These are phyloP conservation scores for Penicillium maclennaniae DNA, from an alignment of 495 filamentous ascomycete species.

Conservation along the genomic window DNA sequence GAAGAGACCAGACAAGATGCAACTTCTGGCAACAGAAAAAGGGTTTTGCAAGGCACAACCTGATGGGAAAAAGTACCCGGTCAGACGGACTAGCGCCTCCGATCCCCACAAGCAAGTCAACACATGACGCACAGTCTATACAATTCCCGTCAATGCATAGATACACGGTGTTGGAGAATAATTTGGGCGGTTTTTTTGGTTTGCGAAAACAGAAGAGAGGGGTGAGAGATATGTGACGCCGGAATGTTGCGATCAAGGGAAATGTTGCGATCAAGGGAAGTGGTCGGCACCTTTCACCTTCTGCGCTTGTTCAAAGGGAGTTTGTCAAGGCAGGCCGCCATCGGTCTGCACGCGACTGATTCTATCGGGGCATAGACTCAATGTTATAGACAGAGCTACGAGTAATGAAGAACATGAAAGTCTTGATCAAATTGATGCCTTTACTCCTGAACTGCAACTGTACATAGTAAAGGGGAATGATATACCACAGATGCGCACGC, in stretches of 20 bases:
- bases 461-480: background rate
- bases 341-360: too few relatives aligned
- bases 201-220: background rate
- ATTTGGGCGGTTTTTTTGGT: background rate
- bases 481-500: constrained; percentile 3
- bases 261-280: background rate
- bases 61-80: constrained; percentile 4
- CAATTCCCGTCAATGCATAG: background rate
- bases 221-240: background rate
- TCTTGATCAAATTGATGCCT: constrained; percentile 2
- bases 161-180: too few relatives aligned
- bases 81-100: background rate
- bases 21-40: background rate
- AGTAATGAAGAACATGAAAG: background rate
- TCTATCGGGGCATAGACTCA: too few relatives aligned
- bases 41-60: background rate
- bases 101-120: background rate
- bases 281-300: background rate
- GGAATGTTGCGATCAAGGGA: background rate
- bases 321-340: too few relatives aligned
- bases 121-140: background rate
- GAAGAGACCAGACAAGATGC: background rate
- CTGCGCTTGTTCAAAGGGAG: background rate
- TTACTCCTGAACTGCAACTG: constrained; percentile 5
- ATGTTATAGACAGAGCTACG: background rate